Evolutionary conservation across 106 monocot genomes (phyloP).

Genomic region (Dendrobium huoshanense): DNA sequence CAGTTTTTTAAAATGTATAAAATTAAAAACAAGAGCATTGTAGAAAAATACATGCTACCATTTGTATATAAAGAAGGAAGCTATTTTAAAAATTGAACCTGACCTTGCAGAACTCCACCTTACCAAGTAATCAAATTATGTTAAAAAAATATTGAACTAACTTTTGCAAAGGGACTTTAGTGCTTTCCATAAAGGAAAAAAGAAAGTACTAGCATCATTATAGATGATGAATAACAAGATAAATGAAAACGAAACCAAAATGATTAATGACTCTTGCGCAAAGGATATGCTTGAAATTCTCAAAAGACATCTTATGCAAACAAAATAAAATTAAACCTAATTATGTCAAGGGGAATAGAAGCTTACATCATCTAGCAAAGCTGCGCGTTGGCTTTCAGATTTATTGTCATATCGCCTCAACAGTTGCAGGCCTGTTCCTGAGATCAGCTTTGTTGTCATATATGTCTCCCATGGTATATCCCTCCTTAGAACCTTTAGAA

Average conservation of each 20-base stretch:
- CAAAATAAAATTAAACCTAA: not conserved
- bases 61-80: not conserved
- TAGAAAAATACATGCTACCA: not conserved
- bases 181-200: not conserved
- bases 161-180: not conserved
- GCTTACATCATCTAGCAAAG: conserved; percentile 86
- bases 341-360: not conserved
- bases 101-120: not conserved
- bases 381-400: conserved; percentile 68
- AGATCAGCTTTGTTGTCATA: conserved; percentile 82
- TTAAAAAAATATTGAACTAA: not conserved
- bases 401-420: conserved; percentile 78
- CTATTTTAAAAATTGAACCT: not conserved
- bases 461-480: conserved; percentile 99
- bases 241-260: not conserved
- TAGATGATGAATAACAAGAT: not conserved
- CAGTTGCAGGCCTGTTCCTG: conserved; percentile 72
- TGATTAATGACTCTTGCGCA: not conserved
- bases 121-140: not conserved
- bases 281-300: not conserved
- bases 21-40: not conserved
- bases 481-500: conserved; percentile 65
- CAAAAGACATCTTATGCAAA: not conserved
- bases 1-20: not conserved
- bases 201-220: not conserved